These are phyloP conservation scores for Penicillium daleae DNA, from an alignment of 495 filamentous ascomycete genomes.

Conservation along the genomic window DNA sequence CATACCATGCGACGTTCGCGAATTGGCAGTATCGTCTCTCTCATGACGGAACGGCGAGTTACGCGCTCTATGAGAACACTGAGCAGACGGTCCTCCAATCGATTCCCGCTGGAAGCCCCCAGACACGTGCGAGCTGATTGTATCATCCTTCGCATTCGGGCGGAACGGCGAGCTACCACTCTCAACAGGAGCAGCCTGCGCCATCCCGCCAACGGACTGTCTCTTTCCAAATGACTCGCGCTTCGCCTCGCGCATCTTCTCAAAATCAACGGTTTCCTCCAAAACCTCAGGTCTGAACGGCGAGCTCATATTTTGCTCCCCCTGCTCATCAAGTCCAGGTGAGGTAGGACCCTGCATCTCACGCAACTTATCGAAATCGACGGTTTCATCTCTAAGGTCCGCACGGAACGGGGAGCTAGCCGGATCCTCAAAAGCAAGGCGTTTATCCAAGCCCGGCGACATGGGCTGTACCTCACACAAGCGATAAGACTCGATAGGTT, in stretches of 20 bases:
- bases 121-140: background rate
- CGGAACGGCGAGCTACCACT: slow-evolving; percentile 17
- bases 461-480: slow-evolving; percentile 29
- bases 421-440: slow-evolving; percentile 16
- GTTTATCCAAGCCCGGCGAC: slow-evolving; percentile 26
- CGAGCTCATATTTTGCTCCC: slow-evolving; percentile 10
- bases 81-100: background rate
- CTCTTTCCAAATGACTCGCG: slow-evolving; percentile 12
- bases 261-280: slow-evolving; percentile 42
- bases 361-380: slow-evolving; percentile 5
- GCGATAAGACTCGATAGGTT: slow-evolving; percentile 18
- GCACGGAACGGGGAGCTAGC: slow-evolving; percentile 41
- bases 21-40: background rate
- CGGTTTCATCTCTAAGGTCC: slow-evolving; percentile 9
- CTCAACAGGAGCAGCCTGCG: background rate
- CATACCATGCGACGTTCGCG: background rate
- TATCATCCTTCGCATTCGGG: slow-evolving; percentile 6
- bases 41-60: slow-evolving; percentile 13
- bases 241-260: slow-evolving; percentile 27
- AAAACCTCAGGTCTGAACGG: slow-evolving; percentile 30
- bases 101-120: slow-evolving; percentile 1
- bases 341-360: slow-evolving; percentile 5
- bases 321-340: slow-evolving; percentile 3
- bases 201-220: background rate
- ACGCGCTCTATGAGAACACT: slow-evolving; percentile 10